phyloP scores from a whole-genome alignment of 1,139 yeast species.

The Kazachstania sp. region DNA sequence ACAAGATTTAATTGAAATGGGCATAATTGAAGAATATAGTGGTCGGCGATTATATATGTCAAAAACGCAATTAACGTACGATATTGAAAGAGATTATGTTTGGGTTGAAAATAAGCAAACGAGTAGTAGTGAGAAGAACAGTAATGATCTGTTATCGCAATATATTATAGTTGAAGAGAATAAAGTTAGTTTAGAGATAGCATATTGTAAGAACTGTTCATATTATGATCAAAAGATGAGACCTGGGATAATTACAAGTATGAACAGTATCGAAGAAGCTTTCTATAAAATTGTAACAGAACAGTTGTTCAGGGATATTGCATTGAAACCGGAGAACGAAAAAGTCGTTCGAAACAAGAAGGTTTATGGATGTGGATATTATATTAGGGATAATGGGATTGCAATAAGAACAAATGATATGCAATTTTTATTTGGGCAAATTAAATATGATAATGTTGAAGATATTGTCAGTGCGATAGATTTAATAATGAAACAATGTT shows the following conservation, averaged over 20 bases:
- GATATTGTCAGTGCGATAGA: not conserved
- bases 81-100: slow-evolving; percentile 8
- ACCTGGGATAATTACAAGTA: not conserved
- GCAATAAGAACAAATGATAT: slow-evolving; percentile 1
- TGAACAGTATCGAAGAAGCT: not conserved
- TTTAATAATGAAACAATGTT: not conserved
- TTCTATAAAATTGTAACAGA: not conserved
- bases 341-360: too few species aligned
- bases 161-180: slow-evolving; percentile 12
- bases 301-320: too few species aligned
- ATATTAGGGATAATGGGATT: slow-evolving; percentile 7
- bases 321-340: too few species aligned
- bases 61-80: slow-evolving; percentile 1
- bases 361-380: too few species aligned
- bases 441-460: not conserved
- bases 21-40: slow-evolving; percentile 11
- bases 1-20: slow-evolving; percentile 12
- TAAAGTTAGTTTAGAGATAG: slow-evolving; percentile 13
- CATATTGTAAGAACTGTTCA: slow-evolving; percentile 7
- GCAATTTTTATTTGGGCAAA: slow-evolving; percentile 9
- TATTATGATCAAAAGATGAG: slow-evolving; percentile 2
- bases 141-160: not conserved
- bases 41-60: not conserved
- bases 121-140: not conserved
- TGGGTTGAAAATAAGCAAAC: slow-evolving; percentile 6